These are phyloP conservation scores for Colletotrichum sp. DNA, from an alignment of 2,329 filamentous ascomycete genomes.

Conservation along the genomic window DNA sequence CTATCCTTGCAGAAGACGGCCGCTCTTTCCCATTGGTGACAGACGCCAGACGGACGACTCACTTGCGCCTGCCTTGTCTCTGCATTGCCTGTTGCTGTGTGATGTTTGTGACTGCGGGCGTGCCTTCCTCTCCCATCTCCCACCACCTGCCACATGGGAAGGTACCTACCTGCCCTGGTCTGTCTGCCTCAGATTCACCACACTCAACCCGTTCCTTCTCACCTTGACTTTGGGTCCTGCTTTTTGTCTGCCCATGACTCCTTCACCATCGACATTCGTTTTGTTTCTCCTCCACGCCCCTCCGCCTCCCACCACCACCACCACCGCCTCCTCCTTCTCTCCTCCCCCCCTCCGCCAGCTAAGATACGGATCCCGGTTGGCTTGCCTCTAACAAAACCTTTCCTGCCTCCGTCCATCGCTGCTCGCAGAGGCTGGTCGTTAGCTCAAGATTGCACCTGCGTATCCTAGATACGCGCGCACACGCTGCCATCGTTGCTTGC, in stretches of 20 bases:
- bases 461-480: background rate
- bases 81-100: background rate
- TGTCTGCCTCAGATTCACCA: background rate
- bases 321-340: background rate
- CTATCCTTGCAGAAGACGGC: background rate
- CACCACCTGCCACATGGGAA: background rate
- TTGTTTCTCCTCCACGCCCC: background rate
- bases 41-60: background rate
- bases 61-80: background rate
- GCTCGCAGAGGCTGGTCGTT: background rate
- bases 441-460: background rate
- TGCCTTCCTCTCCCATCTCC: background rate
- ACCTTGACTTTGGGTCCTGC: background rate
- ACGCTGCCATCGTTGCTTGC: background rate
- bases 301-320: background rate
- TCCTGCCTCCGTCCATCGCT: background rate
- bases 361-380: background rate
- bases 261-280: background rate
- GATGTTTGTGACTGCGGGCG: background rate
- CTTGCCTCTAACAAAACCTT: background rate
- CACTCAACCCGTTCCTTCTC: background rate
- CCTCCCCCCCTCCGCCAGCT: background rate
- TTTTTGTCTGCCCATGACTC: background rate
- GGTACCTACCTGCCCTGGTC: background rate
- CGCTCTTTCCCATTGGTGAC: background rate